Conservation (phyloP, 148 eudicot genomes). For the Chenopodium berlandieri region DNA sequence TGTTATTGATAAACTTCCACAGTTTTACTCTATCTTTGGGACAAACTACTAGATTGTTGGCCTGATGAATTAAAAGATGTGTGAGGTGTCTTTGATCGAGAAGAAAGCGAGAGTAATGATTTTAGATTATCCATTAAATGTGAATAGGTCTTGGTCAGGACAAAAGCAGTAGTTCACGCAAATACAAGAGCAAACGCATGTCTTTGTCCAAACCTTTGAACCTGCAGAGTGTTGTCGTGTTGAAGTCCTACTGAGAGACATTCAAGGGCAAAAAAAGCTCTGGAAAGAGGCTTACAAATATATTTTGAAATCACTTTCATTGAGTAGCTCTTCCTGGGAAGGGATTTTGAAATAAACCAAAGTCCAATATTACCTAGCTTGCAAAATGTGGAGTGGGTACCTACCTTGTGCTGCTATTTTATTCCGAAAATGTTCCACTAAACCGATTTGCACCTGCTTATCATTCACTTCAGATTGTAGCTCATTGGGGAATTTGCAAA, state of each 20-base stretch:
- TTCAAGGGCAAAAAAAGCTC: neutral
- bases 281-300: neutral
- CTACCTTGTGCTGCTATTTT: too few species aligned
- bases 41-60: neutral
- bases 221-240: neutral
- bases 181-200: neutral
- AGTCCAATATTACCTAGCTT: too few species aligned
- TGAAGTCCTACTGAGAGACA: neutral
- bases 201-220: neutral
- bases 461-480: too few species aligned
- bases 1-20: neutral
- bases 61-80: neutral
- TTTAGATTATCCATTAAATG: neutral
- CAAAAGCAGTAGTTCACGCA: neutral
- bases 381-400: too few species aligned
- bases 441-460: too few species aligned
- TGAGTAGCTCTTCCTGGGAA: neutral
- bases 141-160: neutral
- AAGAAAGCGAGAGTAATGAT: neutral
- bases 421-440: too few species aligned
- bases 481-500: too few species aligned
- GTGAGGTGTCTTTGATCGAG: neutral
- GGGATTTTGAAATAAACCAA: neutral
- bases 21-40: neutral
- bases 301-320: too few species aligned